Evolutionary conservation across 352 stramenopile genomes (phyloP), one percentile per base, ranked within the genome.

Genomic region (Globisporangium perplexum): DNA sequence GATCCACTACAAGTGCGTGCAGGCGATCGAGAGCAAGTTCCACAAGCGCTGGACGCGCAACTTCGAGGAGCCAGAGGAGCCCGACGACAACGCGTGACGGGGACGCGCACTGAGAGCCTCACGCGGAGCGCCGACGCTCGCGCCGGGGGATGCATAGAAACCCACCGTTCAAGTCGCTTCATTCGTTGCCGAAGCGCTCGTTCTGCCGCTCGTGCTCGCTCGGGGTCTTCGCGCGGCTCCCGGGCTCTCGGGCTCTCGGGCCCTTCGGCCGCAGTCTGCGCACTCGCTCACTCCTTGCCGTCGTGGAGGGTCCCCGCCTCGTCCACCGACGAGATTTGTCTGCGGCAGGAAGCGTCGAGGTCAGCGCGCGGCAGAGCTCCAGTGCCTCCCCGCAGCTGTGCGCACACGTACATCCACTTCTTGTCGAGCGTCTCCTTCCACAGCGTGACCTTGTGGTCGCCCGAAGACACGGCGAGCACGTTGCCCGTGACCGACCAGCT

Each of bases 361-460:
- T 12, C 10, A 33, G 30, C 1, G 15, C 36, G 18, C 36, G 18
- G 15, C 46, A 50, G 4, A 63, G 57, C 50, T 23, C 39, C 45
- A 65, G 41, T n/a, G 24, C 61, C 57, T 64, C 17, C 24, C n/a
- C n/a, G n/a, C n/a, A n/a, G n/a, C n/a, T n/a, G n/a, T n/a, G n/a
- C n/a, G n/a, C n/a, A 39, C 2, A 90, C 75, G 65, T 86, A 88
- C 80, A 93, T 92, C 96, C 96, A 99, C 58, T 90, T 94, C 60
- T 97, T 97, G 79, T 98, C 92, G 28, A 98, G 79, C 45, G 77
- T 96, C 69, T 98, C 89, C 73, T 99, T 99, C 96, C 96, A 99
- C 4, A 99, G 69, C 43, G 90, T 97, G 6, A 99, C 96, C 76
- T 96, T 90, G 71, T 98, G 90, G 77, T 99, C 96, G 47, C 96